phyloP scores from a whole-genome alignment of 495 filamentous ascomycete species.

The Talaromyces borbonicus region DNA sequence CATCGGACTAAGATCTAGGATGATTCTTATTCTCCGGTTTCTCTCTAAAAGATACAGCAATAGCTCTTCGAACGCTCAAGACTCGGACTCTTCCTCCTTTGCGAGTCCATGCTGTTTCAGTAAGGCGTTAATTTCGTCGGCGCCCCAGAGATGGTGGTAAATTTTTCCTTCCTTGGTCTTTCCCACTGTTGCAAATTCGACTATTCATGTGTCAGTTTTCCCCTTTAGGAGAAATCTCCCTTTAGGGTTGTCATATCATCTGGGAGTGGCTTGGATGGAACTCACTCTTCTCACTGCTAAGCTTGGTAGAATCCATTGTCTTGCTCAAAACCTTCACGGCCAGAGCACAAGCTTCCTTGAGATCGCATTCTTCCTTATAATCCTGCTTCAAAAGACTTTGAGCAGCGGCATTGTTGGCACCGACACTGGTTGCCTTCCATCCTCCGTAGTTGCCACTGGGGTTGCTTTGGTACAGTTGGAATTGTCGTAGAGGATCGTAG shows the following conservation, averaged over 20 bases:
- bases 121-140: conserved; percentile 90
- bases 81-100: conserved; percentile 73
- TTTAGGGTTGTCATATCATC: too few relatives aligned
- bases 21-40: background rate
- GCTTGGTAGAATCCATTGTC: conserved; percentile 98
- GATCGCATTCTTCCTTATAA: conserved; percentile 92
- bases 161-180: conserved; percentile 90
- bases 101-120: conserved; percentile 92
- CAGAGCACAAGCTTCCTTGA: conserved; percentile 95
- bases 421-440: conserved; percentile 97
- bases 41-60: background rate
- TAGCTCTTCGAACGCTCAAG: conserved; percentile 41
- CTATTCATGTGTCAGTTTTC: conserved; percentile 29
- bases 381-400: conserved; percentile 98
- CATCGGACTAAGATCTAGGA: background rate
- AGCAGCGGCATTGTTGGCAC: conserved; percentile 95
- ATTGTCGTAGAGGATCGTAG: conserved; percentile 88
- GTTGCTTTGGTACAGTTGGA: conserved; percentile 99
- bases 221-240: too few relatives aligned
- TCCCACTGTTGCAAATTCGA: conserved; percentile 97
- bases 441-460: conserved; percentile 99
- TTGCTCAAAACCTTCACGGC: conserved; percentile 99
- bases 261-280: conserved; percentile 6
- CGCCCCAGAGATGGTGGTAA: conserved; percentile 95
- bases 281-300: conserved; percentile 98